These are phyloP conservation scores for Leishmania mexicana DNA, from an alignment of 208 protist genomes.

Conservation along the genomic window DNA sequence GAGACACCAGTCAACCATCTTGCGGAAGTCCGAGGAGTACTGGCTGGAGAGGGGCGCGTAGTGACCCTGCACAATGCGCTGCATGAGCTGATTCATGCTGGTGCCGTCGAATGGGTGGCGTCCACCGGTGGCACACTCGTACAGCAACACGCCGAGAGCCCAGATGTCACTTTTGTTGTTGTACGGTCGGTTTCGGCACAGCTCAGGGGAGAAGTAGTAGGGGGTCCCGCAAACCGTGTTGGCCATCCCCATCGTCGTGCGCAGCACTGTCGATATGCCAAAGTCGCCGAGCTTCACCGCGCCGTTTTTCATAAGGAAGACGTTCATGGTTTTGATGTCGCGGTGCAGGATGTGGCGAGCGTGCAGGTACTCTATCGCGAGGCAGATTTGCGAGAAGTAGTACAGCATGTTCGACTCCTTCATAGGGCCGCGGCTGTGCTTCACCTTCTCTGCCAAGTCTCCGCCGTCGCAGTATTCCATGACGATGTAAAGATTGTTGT, in stretches of 20 bases:
- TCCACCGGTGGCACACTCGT: conserved; percentile 84
- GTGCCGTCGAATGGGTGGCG: conserved; percentile 93
- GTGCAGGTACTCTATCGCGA: conserved; percentile 94
- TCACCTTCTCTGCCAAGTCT: conserved; percentile 79
- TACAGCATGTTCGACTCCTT: conserved; percentile 87
- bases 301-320: conserved; percentile 93
- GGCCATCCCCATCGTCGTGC: conserved; percentile 92
- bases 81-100: conserved; percentile 94
- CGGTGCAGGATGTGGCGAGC: conserved; percentile 93
- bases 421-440: conserved; percentile 64
- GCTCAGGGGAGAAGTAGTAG: conserved; percentile 96
- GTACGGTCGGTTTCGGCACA: conserved; percentile 95
- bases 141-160: conserved; percentile 90
- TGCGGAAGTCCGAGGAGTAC: conserved; percentile 86
- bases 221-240: conserved; percentile 94
- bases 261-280: conserved; percentile 91
- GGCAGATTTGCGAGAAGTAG: conserved; percentile 92
- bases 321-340: conserved; percentile 94
- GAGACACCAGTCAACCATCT: conserved; percentile 89
- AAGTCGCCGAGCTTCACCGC: conserved; percentile 94
- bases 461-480: conserved; percentile 94
- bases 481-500: conserved; percentile 91
- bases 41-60: conserved; percentile 82
- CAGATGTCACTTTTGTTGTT: conserved; percentile 97
- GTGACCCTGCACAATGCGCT: conserved; percentile 86